Evolutionary conservation across 768 basidiomycete genomes (phyloP).

Genomic region (Holtermannia corniformis): DNA sequence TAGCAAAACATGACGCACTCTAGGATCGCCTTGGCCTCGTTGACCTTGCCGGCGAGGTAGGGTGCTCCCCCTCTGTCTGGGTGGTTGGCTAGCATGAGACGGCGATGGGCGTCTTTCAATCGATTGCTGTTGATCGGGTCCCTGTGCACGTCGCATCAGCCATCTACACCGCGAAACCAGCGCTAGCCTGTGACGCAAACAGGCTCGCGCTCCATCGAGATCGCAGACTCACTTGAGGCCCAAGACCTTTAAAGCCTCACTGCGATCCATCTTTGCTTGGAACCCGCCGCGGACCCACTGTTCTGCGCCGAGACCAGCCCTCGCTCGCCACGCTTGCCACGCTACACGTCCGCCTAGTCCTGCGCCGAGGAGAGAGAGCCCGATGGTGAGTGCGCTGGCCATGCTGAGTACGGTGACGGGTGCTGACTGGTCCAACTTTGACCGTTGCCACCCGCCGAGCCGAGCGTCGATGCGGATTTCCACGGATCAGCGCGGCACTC

Average conservation of each 20-base stretch:
- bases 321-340: conserved; percentile 23
- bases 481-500: background rate
- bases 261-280: conserved; percentile 89
- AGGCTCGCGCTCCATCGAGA: no score
- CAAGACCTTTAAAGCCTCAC: conserved; percentile 81
- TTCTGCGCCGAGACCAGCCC: conserved; percentile 50
- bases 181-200: no score
- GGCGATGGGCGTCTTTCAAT: conserved; percentile 90
- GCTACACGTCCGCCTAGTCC: conserved; percentile 33
- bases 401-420: conserved; percentile 6
- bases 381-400: conserved; percentile 33
- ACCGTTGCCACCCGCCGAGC: no score
- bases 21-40: conserved; percentile 89
- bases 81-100: conserved; percentile 97
- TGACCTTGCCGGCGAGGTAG: conserved; percentile 95
- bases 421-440: background rate
- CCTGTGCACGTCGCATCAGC: conserved; percentile 49
- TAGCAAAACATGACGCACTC: conserved; percentile 46
- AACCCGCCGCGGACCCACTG: conserved; percentile 92
- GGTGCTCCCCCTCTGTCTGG: conserved; percentile 98
- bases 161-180: no score
- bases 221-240: conserved; percentile 68
- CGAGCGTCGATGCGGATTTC: background rate
- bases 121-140: conserved; percentile 66
- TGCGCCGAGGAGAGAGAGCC: conserved; percentile 36